A percentile compares a stretch with the other conserved stretches of the same genome.
Evolutionary conservation across 257 asterid species (phyloP).

Genomic region (Solanum corneliomulleri): DNA sequence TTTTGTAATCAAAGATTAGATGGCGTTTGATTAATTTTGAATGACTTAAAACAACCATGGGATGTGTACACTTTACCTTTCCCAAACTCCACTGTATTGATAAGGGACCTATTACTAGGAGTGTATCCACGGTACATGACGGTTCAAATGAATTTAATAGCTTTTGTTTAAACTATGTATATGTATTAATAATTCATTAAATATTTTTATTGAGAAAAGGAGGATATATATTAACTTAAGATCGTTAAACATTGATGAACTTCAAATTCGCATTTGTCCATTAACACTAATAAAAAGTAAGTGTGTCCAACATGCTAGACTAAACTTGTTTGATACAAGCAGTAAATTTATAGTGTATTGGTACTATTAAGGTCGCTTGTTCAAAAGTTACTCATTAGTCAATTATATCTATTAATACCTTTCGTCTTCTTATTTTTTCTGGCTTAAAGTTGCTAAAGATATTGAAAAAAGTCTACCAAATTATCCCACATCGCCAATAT

Average conservation of each 20-base stretch:
- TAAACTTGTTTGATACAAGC: no score
- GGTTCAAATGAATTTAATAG: no score
- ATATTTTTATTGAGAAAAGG: no score
- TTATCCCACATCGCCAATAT: neutral
- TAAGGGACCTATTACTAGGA: neutral
- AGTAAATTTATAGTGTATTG: no score
- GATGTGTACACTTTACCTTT: no score
- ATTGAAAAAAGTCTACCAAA: neutral
- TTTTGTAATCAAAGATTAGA: neutral
- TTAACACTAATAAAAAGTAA: neutral
- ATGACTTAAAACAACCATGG: neutral
- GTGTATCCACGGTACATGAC: neutral
- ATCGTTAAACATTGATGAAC: no score
- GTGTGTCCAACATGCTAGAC: neutral
- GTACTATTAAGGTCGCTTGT: no score
- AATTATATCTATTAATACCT: no score
- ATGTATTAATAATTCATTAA: no score
- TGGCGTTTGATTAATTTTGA: neutral
- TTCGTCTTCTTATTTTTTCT: neutral
- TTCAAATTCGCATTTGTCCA: neutral
- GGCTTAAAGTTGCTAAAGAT: neutral
- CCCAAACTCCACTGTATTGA: no score
- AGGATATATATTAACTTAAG: neutral
- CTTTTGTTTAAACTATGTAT: no score
- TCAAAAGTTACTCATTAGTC: no score